A percentile compares a stretch with the other conserved stretches of the same genome.
Evolutionary conservation across 2,329 filamentous ascomycete species (phyloP).

Genomic region (Akanthomyces muscarius): DNA sequence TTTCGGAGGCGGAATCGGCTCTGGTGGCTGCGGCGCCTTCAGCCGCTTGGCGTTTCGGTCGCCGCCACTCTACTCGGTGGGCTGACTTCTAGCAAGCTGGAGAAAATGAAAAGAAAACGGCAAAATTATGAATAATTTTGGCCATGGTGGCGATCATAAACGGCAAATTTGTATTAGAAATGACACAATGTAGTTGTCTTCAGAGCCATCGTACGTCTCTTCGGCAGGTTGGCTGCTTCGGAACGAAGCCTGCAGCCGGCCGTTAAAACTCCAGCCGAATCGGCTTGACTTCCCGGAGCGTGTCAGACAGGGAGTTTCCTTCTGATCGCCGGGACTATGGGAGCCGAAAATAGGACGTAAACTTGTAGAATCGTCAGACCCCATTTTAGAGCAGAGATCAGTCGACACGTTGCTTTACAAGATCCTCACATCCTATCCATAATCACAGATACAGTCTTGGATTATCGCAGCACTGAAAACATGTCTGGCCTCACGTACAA

Average conservation of each 20-base stretch:
- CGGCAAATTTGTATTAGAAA: neutral
- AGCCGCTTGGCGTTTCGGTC: neutral
- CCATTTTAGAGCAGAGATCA: neutral
- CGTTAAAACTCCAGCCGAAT: neutral
- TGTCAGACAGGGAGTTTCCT: neutral
- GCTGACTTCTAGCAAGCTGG: neutral
- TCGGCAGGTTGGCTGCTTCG: neutral
- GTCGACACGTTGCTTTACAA: neutral
- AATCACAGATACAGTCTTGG: neutral
- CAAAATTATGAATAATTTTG: neutral
- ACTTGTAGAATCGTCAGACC: constrained; percentile 2
- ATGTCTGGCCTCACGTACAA: constrained; percentile 1
- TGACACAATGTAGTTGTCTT: neutral
- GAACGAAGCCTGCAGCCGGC: neutral
- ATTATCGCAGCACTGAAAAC: neutral
- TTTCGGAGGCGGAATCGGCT: neutral
- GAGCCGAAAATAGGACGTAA: neutral
- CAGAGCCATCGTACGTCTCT: constrained; percentile 1
- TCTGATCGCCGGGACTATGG: neutral
- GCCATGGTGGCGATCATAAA: neutral
- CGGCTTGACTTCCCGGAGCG: neutral
- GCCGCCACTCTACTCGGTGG: neutral
- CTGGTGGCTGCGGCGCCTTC: neutral
- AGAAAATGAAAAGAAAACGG: neutral
- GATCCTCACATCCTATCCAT: neutral